These are phyloP conservation scores for Phialemoniopsis sp. DNA, from an alignment of 2,329 filamentous ascomycete genomes.

Conservation along the genomic window DNA sequence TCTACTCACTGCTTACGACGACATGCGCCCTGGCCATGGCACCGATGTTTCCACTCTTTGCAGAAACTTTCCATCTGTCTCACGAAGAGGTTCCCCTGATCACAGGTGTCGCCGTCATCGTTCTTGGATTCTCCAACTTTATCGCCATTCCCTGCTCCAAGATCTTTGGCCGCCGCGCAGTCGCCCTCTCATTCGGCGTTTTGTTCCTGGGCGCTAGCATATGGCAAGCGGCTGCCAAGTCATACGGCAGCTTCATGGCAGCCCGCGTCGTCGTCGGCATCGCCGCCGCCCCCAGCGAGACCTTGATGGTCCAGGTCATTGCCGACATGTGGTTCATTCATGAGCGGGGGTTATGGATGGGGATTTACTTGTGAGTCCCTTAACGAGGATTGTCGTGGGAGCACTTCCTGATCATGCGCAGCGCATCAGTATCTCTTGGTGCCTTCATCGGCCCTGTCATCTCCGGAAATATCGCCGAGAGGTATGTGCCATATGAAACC, in stretches of 20 bases:
- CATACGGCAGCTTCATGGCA: constrained; percentile 61
- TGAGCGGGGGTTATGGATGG: constrained; percentile 41
- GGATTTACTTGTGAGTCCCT: no score
- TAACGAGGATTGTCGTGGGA: constrained; percentile 28
- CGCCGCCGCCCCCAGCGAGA: constrained; percentile 59
- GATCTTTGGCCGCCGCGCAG: constrained; percentile 40
- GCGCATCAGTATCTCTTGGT: constrained; percentile 61
- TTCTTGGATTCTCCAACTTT: constrained; percentile 46
- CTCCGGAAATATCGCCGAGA: constrained; percentile 53
- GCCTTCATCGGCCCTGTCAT: constrained; percentile 34
- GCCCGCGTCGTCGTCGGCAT: constrained; percentile 59
- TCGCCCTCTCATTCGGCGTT: constrained; percentile 37
- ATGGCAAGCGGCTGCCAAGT: constrained; percentile 50
- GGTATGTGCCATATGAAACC: no score
- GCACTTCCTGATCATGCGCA: constrained; percentile 20
- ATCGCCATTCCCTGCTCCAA: constrained; percentile 47
- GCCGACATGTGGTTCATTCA: constrained; percentile 63
- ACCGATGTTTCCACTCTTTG: no score
- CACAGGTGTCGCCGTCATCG: constrained; percentile 40
- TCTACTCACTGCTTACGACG: no score
- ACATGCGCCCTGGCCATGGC: no score
- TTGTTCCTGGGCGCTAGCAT: constrained; percentile 39
- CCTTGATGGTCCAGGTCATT: constrained; percentile 57
- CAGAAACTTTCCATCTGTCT: no score
- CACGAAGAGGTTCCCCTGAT: constrained; percentile 11